These are phyloP conservation scores for Wakefieldia striispora DNA, from an alignment of 768 basidiomycete genomes.

Conservation along the genomic window DNA sequence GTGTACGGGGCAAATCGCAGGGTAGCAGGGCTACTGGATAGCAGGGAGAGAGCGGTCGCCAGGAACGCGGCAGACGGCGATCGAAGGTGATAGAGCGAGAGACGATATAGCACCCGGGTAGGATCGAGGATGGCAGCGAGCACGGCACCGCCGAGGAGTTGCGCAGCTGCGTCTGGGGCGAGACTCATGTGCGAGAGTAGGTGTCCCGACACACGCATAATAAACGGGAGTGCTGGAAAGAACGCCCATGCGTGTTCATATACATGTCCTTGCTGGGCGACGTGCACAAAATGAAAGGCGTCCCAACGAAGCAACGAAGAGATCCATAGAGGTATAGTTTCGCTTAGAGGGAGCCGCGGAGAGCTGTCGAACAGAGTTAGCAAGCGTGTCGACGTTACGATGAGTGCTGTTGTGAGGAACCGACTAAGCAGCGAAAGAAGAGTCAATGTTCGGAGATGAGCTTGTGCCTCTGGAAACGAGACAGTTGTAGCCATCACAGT, in stretches of 20 bases:
- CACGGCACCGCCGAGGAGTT: conserved; percentile 39
- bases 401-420: conserved; percentile 16
- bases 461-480: not conserved
- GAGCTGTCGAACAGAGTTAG: conserved; percentile 29
- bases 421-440: conserved; percentile 23
- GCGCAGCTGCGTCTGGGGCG: conserved; percentile 11
- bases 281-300: conserved; percentile 71
- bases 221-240: conserved; percentile 62
- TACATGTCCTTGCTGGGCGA: conserved; percentile 55
- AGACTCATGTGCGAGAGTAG: conserved; percentile 17
- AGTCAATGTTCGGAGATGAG: conserved; percentile 22
- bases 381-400: conserved; percentile 17
- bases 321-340: conserved; percentile 13
- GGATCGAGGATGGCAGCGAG: conserved; percentile 41
- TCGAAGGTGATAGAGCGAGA: conserved; percentile 57
- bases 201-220: conserved; percentile 44
- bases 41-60: conserved; percentile 62
- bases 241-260: conserved; percentile 91
- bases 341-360: conserved; percentile 20
- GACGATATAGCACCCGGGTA: conserved; percentile 48
- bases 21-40: conserved; percentile 80
- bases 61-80: conserved; percentile 60
- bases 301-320: conserved; percentile 78
- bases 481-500: too few species aligned
- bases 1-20: conserved; percentile 70